A percentile compares a stretch with the other conserved stretches of the same genome.
Conservation (phyloP, 331 rosid genomes). For the Rhamnella rubrinervis region DNA sequence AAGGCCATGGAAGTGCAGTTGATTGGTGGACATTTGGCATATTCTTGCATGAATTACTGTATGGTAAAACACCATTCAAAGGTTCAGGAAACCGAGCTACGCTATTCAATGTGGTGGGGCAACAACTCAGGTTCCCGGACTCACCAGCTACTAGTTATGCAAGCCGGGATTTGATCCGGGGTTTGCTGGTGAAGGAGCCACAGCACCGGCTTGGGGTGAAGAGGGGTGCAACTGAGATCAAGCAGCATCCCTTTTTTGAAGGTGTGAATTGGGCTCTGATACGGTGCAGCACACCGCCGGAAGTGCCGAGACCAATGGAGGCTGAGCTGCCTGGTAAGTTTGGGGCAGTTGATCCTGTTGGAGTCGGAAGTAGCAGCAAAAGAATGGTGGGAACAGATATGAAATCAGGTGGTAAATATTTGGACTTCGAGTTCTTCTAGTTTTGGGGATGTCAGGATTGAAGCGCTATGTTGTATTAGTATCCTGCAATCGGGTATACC, state of each 20-base stretch:
- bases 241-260: conserved; percentile 95
- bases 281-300: conserved; percentile 97
- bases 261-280: conserved; percentile 99
- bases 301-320: conserved; percentile 93
- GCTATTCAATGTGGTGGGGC: conserved; percentile 96
- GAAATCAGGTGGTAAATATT: conserved; percentile 93
- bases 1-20: conserved; percentile 99
- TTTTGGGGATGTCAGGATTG: conserved; percentile 36
- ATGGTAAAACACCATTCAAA: conserved; percentile 95
- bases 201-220: conserved; percentile 95
- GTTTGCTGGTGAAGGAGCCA: conserved; percentile 94
- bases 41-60: conserved; percentile 86
- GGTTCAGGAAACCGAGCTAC: conserved; percentile 99
- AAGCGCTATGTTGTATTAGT: conserved; percentile 33
- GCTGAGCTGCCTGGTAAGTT: conserved; percentile 64
- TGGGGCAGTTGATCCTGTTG: conserved; percentile 49
- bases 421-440: conserved; percentile 99
- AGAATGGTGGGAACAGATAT: conserved; percentile 78
- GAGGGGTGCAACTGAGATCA: conserved; percentile 97
- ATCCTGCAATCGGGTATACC: conserved; percentile 36
- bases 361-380: conserved; percentile 79
- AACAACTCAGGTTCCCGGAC: conserved; percentile 86
- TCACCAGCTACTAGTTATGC: conserved; percentile 92
- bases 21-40: conserved; percentile 99
- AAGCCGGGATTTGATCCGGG: conserved; percentile 82